Conservation (phyloP, 23 red algal genomes). For the Cyanidioschyzon merolae region DNA sequence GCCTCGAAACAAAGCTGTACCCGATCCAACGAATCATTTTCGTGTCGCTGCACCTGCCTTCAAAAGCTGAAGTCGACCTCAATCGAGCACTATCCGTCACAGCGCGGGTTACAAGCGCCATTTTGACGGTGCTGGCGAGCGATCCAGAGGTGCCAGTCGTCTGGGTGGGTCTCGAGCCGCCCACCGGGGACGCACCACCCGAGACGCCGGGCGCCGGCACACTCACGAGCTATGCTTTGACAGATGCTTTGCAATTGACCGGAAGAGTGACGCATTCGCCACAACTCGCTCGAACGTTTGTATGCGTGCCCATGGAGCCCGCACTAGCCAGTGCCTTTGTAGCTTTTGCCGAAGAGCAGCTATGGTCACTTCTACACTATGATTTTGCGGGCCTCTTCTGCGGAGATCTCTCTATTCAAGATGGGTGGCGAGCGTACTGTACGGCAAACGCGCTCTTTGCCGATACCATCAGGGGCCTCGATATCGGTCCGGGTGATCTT, state of each 20-base stretch:
- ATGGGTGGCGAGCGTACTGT: slow-evolving; percentile 42
- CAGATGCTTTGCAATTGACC: neutral
- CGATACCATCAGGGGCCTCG: slow-evolving; percentile 48
- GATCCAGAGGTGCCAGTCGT: slow-evolving; percentile 35
- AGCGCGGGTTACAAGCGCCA: slow-evolving; percentile 29
- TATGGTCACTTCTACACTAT: slow-evolving; percentile 79
- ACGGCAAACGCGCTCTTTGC: slow-evolving; percentile 59
- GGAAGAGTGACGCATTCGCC: neutral
- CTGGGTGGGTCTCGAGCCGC: slow-evolving; percentile 38
- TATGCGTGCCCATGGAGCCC: neutral
- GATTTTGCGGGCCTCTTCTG: slow-evolving; percentile 35
- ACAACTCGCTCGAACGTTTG: neutral
- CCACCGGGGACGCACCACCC: neutral
- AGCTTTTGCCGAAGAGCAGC: slow-evolving; percentile 44
- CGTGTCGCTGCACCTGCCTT: slow-evolving; percentile 43
- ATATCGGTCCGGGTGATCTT: slow-evolving; percentile 57
- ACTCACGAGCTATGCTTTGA: slow-evolving; percentile 22
- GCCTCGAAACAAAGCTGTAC: neutral
- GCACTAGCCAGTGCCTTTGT: slow-evolving; percentile 22
- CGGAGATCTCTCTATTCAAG: slow-evolving; percentile 11
- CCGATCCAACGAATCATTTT: slow-evolving; percentile 33
- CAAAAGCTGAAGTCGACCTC: slow-evolving; percentile 3
- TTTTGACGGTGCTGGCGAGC: slow-evolving; percentile 24
- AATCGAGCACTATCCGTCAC: slow-evolving; percentile 37
- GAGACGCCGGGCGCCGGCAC: slow-evolving; percentile 8